Evolutionary conservation across 306 rosid species (phyloP), one percentile per base, ranked within the genome.

Genomic region (Cercis canadensis): DNA sequence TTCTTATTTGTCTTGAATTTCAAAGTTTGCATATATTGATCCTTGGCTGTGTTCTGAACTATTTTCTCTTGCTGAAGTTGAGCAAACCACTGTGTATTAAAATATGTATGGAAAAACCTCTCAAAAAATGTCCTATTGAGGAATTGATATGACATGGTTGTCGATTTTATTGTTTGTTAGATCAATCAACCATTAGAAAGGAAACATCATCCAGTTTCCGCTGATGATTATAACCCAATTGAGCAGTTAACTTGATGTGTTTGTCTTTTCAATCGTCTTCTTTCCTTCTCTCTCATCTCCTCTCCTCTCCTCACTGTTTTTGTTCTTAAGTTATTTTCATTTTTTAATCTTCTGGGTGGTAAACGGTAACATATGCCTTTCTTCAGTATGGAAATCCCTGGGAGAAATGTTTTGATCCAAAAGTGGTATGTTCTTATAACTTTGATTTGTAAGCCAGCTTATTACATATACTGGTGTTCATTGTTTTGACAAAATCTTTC

Each of bases 331-430:
- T 46, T 3, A n/a, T n/a, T 40, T 21, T 70, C 55, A 57, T 41
- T 59, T 70, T 17, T 1, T 14, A 66, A 33, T 53, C 16, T 36
- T 36, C 50, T 64, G 4, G 32, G 32, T 21, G 40, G 10, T 43
- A 24, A 73, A 73, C 10, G 43, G 12, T 46, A 16, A 18, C 29
- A 18, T 52, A 32, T 11, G 40, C 36, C 57, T 16, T 51, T 63
- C 66, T 55, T 64, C 16, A 17, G 70, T 58, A 21, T 61, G 55
- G 34, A 56, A 36, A 40, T 62, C 40, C 44, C 37, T 70, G 10
- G 29, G 11, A 64, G 40, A 56, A 33, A 57, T 29, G 4, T 41
- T 95, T 89, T 65, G 78, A 95, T 75, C 96, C 89, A 56, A 86
- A 86, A 55, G 87, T 89, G 96, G 99, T 34, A 43, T 54, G 50